Base-by-base conservation (phyloP, 2,329 filamentous ascomycete species). In the Penicillium sclerotigenum region DNA sequence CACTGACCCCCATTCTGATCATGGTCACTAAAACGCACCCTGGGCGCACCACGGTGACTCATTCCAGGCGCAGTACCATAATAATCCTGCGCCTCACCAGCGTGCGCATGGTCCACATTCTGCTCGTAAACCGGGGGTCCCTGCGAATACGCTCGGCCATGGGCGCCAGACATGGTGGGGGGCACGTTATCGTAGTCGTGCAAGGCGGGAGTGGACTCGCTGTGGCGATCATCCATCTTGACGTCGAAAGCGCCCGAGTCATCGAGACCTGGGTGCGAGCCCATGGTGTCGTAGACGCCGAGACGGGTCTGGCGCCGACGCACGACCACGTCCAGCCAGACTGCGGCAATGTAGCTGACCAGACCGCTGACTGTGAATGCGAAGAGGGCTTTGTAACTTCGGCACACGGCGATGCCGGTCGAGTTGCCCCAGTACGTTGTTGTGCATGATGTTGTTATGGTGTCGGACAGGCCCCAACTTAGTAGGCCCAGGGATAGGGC, bases 321-420 rank as follows among this genome's bases (percentile, higher is more conserved):
- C 22, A 82, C 81, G 57, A 76, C 71, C 33, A 82, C 63, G 65
- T 86, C 83, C 41, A 86, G 72, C 9, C 70, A 64, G 36, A 83
- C 65, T 8, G 79, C 75, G 11, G 76, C 69, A 52, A 81, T 66
- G 33, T 80, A 79, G 3, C 78, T 73, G 2, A 79, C 63, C n/a
- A 64, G 56, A 7, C 80, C 81, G 29, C 81, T 59, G 28, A 82
- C 63, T 5, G 77, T 75, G 66, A 86, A 86, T 31, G 78, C 72
- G 69, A 83, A 85, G n/a, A 85, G 71, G 11, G 80, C 78, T 69
- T 86, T 86, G 76, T 85, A 86, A 54, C 78, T 73, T 51, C 80
- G 71, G 65, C 83, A 86, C 45, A 86, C 76, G 68, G 78, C 77
- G 52, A 85, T 77, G 3, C 83, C 83, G 3, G 77, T 75, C 1